These are phyloP conservation scores for Carex parvula DNA, from an alignment of 176 grass and related monocot species.

Conservation along the genomic window DNA sequence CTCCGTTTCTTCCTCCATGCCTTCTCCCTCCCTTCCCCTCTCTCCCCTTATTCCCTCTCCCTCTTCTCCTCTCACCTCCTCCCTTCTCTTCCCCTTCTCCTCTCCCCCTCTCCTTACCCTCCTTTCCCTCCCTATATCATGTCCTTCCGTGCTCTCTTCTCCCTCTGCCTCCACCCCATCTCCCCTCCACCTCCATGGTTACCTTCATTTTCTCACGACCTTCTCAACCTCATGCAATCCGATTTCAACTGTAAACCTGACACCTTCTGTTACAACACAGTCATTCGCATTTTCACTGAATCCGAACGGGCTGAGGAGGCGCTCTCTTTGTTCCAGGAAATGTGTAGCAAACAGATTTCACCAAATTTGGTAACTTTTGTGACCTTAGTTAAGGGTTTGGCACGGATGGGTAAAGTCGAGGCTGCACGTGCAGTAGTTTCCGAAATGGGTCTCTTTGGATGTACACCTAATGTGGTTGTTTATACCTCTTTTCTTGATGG, in stretches of 20 bases:
- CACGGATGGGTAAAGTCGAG: constrained; percentile 36
- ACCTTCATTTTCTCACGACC: constrained; percentile 22
- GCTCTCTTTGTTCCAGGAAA: constrained; percentile 46
- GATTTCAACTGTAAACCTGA: constrained; percentile 37
- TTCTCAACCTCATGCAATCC: constrained; percentile 34
- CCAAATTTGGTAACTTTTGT: constrained; percentile 52
- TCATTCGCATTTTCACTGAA: constrained; percentile 21
- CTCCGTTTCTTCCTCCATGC: constrained; percentile 39
- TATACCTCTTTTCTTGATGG: constrained; percentile 67
- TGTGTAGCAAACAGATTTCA: constrained; percentile 31
- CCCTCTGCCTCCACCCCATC: constrained; percentile 49
- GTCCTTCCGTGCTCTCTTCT: constrained; percentile 35
- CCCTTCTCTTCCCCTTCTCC: constrained; percentile 34
- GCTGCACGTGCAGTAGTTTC: constrained; percentile 43
- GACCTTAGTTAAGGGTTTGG: constrained; percentile 50
- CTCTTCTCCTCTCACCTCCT: constrained; percentile 42
- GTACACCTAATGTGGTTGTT: constrained; percentile 50
- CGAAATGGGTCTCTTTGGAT: constrained; percentile 56
- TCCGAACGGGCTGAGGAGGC: constrained; percentile 23
- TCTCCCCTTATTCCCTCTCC: constrained; percentile 36
- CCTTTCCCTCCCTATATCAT: constrained; percentile 42
- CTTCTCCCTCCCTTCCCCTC: constrained; percentile 27
- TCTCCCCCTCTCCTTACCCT: constrained; percentile 35
- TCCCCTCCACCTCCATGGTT: constrained; percentile 26
- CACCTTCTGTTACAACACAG: constrained; percentile 34